A percentile compares a stretch with the other conserved stretches of the same genome.
phyloP scores from a whole-genome alignment of 306 rosid species.

The barrel medic (Medicago truncatula) region DNA sequence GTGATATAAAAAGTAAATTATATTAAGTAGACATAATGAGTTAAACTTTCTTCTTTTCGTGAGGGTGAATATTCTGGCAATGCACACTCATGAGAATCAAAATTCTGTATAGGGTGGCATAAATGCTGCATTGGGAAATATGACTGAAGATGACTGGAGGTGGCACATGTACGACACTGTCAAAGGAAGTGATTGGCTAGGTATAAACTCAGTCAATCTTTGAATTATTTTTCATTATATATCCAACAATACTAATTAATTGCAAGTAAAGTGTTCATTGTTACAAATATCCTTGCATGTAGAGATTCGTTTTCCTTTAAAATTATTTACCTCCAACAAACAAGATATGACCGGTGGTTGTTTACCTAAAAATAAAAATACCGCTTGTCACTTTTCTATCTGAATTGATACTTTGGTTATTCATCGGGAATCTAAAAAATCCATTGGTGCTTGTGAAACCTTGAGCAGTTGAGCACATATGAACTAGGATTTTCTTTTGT shows the following conservation, averaged over 20 bases:
- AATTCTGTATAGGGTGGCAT: constrained; percentile 75
- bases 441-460: constrained; percentile 21
- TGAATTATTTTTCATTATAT: constrained; percentile 7
- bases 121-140: constrained; percentile 94
- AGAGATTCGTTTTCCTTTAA: constrained; percentile 13
- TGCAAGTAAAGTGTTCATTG: not conserved
- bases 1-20: constrained; percentile 4
- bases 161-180: constrained; percentile 99
- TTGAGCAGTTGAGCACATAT: not conserved
- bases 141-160: constrained; percentile 97
- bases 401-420: constrained; percentile 30
- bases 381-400: constrained; percentile 14
- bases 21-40: constrained; percentile 12
- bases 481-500: constrained; percentile 6
- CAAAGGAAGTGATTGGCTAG: constrained; percentile 96
- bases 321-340: constrained; percentile 24
- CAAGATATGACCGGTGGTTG: constrained; percentile 15
- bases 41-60: not conserved
- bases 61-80: not conserved
- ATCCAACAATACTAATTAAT: not conserved
- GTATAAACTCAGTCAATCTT: constrained; percentile 41
- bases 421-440: not conserved
- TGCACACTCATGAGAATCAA: constrained; percentile 32
- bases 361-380: constrained; percentile 25
- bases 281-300: constrained; percentile 7